These are phyloP conservation scores for Clarireedia homoeocarpa DNA, from an alignment of 2,329 filamentous ascomycete genomes.

Conservation along the genomic window DNA sequence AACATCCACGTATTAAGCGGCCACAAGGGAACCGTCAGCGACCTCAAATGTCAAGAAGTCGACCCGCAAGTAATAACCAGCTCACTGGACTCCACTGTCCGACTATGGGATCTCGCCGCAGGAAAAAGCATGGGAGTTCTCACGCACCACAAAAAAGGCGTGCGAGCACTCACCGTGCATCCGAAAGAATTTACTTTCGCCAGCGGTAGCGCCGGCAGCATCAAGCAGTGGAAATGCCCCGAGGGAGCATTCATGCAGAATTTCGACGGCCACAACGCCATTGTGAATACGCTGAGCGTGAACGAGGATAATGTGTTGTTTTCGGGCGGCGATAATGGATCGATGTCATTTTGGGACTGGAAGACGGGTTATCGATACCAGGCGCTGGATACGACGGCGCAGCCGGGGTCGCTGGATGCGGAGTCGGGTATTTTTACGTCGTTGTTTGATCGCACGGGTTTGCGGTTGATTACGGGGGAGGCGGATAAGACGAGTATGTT, in stretches of 20 bases:
- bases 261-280: constrained; percentile 91
- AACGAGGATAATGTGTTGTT: constrained; percentile 96
- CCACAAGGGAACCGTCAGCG: constrained; percentile 83
- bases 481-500: constrained; percentile 82
- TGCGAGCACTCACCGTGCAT: constrained; percentile 75
- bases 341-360: constrained; percentile 98
- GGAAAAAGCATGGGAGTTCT: constrained; percentile 94
- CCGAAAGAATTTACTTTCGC: constrained; percentile 96
- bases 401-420: constrained; percentile 88
- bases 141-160: constrained; percentile 97
- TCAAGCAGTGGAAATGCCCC: constrained; percentile 99
- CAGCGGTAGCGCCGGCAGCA: constrained; percentile 80
- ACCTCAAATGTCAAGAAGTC: constrained; percentile 87
- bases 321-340: constrained; percentile 89
- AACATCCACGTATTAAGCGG: constrained; percentile 91
- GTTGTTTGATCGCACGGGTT: constrained; percentile 81
- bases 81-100: constrained; percentile 86
- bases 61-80: constrained; percentile 92
- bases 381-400: constrained; percentile 79
- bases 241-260: constrained; percentile 99
- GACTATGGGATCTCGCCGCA: constrained; percentile 91
- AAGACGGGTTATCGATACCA: constrained; percentile 93
- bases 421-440: constrained; percentile 93
- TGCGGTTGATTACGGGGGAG: constrained; percentile 88
- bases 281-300: constrained; percentile 88